Conservation (phyloP, 2,329 filamentous ascomycete species). For the Pyricularia pennisetigena region DNA sequence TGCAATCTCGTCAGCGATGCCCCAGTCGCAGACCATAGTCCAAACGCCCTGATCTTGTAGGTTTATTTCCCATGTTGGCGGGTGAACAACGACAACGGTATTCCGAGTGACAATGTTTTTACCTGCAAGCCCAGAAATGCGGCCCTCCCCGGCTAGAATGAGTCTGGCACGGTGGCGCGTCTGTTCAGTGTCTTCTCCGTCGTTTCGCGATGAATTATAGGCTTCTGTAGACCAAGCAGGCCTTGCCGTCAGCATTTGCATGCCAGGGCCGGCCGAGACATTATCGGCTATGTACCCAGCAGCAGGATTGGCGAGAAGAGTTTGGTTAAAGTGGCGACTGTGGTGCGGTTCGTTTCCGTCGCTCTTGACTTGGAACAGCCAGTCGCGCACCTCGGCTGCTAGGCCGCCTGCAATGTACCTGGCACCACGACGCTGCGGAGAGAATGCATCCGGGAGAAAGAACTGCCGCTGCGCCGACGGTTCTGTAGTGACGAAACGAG, state of each 20-base stretch:
- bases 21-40: slow-evolving; percentile 15
- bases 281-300: slow-evolving; percentile 17
- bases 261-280: slow-evolving; percentile 10
- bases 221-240: neutral
- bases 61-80: slow-evolving; percentile 13
- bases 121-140: slow-evolving; percentile 16
- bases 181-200: slow-evolving; percentile 3
- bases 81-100: slow-evolving; percentile 18
- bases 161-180: slow-evolving; percentile 2
- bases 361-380: slow-evolving; percentile 32
- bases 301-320: slow-evolving; percentile 11
- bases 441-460: slow-evolving; percentile 27
- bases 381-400: slow-evolving; percentile 30
- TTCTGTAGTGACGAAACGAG: slow-evolving; percentile 25
- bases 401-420: slow-evolving; percentile 28
- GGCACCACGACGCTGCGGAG: slow-evolving; percentile 23
- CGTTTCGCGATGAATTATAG: slow-evolving; percentile 5
- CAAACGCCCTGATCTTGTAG: slow-evolving; percentile 10
- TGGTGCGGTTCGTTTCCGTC: slow-evolving; percentile 11
- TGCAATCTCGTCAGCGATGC: neutral
- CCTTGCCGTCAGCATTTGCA: slow-evolving; percentile 17
- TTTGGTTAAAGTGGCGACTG: slow-evolving; percentile 6
- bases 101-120: slow-evolving; percentile 17
- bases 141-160: slow-evolving; percentile 16
- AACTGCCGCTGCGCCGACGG: slow-evolving; percentile 10